A percentile compares a stretch with the other conserved stretches of the same genome.
These are phyloP conservation scores for Daldinia bambusicola DNA, from an alignment of 495 filamentous ascomycete species.

Conservation along the genomic window DNA sequence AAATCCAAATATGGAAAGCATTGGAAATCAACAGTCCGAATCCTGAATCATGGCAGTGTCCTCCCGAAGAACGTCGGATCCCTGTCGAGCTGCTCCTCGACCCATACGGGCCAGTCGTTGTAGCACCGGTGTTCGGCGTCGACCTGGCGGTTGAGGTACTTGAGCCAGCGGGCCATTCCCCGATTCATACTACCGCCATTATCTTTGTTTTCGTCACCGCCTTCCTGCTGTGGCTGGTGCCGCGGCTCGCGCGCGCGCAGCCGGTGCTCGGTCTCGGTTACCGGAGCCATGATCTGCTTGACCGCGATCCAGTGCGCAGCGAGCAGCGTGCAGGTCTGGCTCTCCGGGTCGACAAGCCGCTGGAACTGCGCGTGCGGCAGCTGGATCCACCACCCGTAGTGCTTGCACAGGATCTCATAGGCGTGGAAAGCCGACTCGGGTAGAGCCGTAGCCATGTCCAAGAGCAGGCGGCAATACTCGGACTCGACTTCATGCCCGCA, in stretches of 20 bases:
- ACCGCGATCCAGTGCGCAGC: constrained; percentile 68
- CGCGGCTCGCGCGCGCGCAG: constrained; percentile 30
- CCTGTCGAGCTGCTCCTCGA: constrained; percentile 53
- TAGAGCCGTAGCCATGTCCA: constrained; percentile 48
- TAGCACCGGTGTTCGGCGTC: constrained; percentile 51
- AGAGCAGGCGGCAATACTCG: constrained; percentile 49
- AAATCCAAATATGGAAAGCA: background rate
- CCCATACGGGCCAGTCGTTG: constrained; percentile 61
- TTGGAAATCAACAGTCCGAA: background rate
- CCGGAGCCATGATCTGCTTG: constrained; percentile 65
- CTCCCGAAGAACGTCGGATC: constrained; percentile 53
- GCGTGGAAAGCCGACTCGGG: constrained; percentile 50
- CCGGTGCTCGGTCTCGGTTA: constrained; percentile 50
- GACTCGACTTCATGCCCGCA: constrained; percentile 47
- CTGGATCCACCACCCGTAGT: constrained; percentile 62
- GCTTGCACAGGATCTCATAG: constrained; percentile 52
- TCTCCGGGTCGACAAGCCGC: constrained; percentile 60
- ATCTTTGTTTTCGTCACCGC: background rate
- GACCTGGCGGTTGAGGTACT: constrained; percentile 55
- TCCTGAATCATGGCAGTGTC: background rate
- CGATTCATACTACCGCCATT: constrained; percentile 29
- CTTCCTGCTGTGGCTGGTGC: background rate
- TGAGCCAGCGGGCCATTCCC: constrained; percentile 55
- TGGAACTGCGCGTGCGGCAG: constrained; percentile 65
- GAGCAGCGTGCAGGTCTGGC: constrained; percentile 61